Conservation (phyloP, 2,329 filamentous ascomycete genomes). For the Colletotrichum karsti region DNA sequence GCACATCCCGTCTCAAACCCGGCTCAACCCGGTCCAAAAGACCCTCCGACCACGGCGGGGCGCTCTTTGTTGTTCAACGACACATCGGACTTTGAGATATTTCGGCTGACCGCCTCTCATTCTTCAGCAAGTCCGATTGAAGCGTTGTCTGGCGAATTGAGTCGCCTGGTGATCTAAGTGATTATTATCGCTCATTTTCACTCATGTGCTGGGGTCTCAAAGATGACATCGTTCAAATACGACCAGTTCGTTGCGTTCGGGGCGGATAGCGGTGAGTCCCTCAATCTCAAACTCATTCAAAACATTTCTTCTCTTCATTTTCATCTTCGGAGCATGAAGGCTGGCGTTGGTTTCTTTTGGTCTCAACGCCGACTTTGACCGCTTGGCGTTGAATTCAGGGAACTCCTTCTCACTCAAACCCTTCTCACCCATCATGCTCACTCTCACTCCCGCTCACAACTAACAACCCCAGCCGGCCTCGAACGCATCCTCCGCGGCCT, state of each 20-base stretch:
- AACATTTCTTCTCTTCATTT: too few species aligned
- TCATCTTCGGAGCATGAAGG: neutral
- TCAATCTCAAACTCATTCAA: neutral
- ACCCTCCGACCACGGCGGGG: constrained; percentile 10
- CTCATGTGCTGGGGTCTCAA: neutral
- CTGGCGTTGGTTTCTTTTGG: neutral
- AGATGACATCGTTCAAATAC: constrained; percentile 29
- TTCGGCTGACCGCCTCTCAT: neutral
- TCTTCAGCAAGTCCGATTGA: neutral
- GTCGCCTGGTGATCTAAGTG: neutral
- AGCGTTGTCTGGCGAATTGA: neutral
- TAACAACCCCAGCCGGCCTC: constrained; percentile 58
- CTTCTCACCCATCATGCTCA: neutral
- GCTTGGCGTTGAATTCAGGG: neutral
- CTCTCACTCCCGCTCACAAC: neutral
- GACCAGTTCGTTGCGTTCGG: constrained; percentile 54
- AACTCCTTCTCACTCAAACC: too few species aligned
- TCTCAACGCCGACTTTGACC: neutral
- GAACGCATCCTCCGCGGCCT: constrained; percentile 68
- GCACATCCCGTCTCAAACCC: neutral
- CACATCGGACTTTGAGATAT: neutral
- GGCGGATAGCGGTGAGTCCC: constrained; percentile 53
- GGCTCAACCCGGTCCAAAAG: constrained; percentile 7
- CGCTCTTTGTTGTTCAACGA: neutral
- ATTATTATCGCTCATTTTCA: neutral